Percentiles rank a stretch among this genome's conserved stretches.
Evolutionary conservation across 1,284 basidiomycete genomes (phyloP).

Genomic region (Pisolithus thermaeus): DNA sequence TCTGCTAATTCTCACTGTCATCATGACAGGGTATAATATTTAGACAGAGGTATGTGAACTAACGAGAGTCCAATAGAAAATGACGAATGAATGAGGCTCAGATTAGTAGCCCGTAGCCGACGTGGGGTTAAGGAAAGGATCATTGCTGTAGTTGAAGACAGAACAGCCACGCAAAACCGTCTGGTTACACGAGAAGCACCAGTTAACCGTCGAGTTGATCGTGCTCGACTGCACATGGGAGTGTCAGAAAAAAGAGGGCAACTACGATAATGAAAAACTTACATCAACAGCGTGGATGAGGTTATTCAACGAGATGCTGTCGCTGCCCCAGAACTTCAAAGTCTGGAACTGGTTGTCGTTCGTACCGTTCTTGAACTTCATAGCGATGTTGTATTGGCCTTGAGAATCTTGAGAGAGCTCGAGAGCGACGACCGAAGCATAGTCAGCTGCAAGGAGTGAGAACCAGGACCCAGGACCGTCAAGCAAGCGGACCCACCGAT

Average conservation of each 20-base stretch:
- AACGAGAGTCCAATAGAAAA: not conserved
- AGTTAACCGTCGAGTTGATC: constrained; percentile 25
- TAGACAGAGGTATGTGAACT: no score
- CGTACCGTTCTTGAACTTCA: constrained; percentile 50
- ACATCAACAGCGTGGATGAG: constrained; percentile 33
- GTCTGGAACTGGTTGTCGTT: constrained; percentile 21
- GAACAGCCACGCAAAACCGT: constrained; percentile 28
- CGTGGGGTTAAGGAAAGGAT: constrained; percentile 23
- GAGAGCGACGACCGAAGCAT: constrained; percentile 40
- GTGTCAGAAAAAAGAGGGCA: constrained; percentile 4
- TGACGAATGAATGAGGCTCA: not conserved
- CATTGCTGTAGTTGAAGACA: constrained; percentile 26
- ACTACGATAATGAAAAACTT: not conserved
- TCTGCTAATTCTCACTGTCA: no score
- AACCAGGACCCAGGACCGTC: not conserved
- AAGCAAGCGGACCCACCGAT: constrained; percentile 23
- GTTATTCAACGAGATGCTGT: constrained; percentile 26
- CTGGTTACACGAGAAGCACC: constrained; percentile 32
- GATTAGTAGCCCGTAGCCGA: not conserved
- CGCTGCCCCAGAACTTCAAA: constrained; percentile 26
- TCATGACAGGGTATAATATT: no score
- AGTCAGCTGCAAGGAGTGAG: constrained; percentile 36
- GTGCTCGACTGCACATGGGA: constrained; percentile 15
- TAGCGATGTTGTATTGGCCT: constrained; percentile 21
- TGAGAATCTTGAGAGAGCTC: constrained; percentile 32